Percentiles rank a stretch among this genome's conserved stretches.
phyloP scores from a whole-genome alignment of 441 rosid genomes.

The Dalechampia spathulata region DNA sequence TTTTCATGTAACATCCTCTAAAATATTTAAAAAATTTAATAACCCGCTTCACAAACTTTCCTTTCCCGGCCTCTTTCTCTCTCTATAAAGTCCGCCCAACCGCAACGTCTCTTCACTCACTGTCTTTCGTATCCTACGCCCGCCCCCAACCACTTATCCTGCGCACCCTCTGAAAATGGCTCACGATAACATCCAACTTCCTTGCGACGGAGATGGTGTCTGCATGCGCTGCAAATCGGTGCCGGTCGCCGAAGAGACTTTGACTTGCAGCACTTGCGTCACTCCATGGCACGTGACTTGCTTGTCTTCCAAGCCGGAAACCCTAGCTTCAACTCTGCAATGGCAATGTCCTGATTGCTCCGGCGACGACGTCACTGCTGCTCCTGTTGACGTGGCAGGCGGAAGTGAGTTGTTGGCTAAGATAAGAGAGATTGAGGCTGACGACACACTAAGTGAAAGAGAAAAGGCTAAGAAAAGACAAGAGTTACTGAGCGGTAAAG shows the following conservation, averaged over 20 bases:
- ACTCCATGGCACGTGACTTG: slow-evolving; percentile 62
- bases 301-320: slow-evolving; percentile 31
- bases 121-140: neutral
- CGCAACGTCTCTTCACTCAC: neutral
- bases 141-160: slow-evolving; percentile 1
- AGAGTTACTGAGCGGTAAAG: slow-evolving; percentile 38
- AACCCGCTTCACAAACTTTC: neutral
- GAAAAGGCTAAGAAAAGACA: slow-evolving; percentile 62
- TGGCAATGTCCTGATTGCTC: slow-evolving; percentile 73
- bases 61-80: neutral
- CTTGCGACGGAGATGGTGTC: slow-evolving; percentile 52
- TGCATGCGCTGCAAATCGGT: slow-evolving; percentile 50
- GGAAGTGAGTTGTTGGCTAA: slow-evolving; percentile 30
- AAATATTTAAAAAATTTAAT: neutral
- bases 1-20: neutral
- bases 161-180: slow-evolving; percentile 25
- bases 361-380: neutral
- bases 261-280: slow-evolving; percentile 44
- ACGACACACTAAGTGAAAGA: slow-evolving; percentile 31
- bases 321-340: slow-evolving; percentile 28
- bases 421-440: slow-evolving; percentile 49
- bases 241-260: slow-evolving; percentile 37
- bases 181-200: slow-evolving; percentile 36
- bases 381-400: neutral
- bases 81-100: neutral